Percentiles rank a stretch among this genome's conserved stretches.
phyloP scores from a whole-genome alignment of 345 rosid genomes.

The Balakata baccata region DNA sequence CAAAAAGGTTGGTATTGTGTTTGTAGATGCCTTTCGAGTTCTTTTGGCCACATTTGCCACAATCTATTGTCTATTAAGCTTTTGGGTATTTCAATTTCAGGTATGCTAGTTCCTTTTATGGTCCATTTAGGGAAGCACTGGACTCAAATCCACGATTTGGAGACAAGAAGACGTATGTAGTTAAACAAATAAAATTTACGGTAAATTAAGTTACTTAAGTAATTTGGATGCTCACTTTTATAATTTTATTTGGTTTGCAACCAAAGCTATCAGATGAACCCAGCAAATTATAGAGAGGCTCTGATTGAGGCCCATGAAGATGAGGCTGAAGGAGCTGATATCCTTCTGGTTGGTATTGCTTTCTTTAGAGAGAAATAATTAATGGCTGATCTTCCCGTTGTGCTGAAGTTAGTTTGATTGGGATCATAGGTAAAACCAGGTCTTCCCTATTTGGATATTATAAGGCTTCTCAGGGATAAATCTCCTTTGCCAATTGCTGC shows the following conservation, averaged over 20 bases:
- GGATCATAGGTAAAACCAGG: conserved; percentile 82
- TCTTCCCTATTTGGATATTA: conserved; percentile 92
- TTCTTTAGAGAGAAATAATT: conserved; percentile 11
- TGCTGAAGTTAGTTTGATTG: conserved; percentile 19
- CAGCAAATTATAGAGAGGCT: conserved; percentile 91
- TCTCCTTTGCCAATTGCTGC: conserved; percentile 88
- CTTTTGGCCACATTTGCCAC: neutral
- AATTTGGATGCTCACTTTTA: conserved; percentile 14
- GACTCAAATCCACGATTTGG: conserved; percentile 95
- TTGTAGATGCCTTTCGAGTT: neutral
- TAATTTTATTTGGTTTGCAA: conserved; percentile 29
- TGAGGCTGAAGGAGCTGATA: conserved; percentile 96
- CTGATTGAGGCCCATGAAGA: conserved; percentile 77
- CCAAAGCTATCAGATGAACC: conserved; percentile 95
- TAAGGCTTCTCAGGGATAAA: conserved; percentile 76
- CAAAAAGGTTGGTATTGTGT: neutral
- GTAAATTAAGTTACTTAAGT: neutral
- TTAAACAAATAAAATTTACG: neutral
- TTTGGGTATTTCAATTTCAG: conserved; percentile 34
- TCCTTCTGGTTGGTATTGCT: conserved; percentile 62
- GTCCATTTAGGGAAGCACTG: conserved; percentile 92
- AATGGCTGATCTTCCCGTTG: neutral
- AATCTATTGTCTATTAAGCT: conserved; percentile 8
- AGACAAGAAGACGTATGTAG: conserved; percentile 79
- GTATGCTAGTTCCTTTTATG: conserved; percentile 93